Conservation (phyloP, 2,329 filamentous ascomycete species). For the Fusarium sp. region DNA sequence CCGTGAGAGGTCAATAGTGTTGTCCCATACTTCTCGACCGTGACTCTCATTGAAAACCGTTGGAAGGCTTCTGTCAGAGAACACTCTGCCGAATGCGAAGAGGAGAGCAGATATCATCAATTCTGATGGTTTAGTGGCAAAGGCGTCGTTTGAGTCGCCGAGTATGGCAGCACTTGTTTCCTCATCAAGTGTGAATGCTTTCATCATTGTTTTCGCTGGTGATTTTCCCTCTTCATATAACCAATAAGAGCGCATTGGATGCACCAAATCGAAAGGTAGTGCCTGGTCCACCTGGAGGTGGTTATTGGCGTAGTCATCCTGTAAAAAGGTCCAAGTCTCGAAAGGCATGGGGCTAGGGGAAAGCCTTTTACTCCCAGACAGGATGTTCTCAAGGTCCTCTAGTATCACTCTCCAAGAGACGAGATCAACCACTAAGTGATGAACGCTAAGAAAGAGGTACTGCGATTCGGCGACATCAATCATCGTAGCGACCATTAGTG, state of each 20-base stretch:
- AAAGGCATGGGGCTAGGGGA: background rate
- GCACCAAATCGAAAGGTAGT: background rate
- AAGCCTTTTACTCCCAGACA: background rate
- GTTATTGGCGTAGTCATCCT: background rate
- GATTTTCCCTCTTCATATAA: background rate
- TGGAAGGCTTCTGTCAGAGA: background rate
- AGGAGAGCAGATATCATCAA: background rate
- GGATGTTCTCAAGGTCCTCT: background rate
- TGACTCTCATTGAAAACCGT: background rate
- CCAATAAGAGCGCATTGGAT: background rate
- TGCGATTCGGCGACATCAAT: background rate
- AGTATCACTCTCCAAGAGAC: slow-evolving; percentile 5
- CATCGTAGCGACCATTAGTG: background rate
- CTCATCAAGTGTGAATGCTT: background rate
- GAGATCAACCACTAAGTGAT: background rate
- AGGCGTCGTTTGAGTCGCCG: background rate
- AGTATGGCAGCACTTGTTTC: background rate
- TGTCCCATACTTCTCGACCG: slow-evolving; percentile 3
- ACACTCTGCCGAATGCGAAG: background rate
- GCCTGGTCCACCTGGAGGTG: background rate
- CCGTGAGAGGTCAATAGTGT: background rate
- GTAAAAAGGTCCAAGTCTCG: background rate
- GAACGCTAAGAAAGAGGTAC: background rate
- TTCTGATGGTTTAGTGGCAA: background rate
- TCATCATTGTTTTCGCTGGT: background rate